Conservation (phyloP, 2,329 filamentous ascomycete genomes). For the Juglanconis sp. region DNA sequence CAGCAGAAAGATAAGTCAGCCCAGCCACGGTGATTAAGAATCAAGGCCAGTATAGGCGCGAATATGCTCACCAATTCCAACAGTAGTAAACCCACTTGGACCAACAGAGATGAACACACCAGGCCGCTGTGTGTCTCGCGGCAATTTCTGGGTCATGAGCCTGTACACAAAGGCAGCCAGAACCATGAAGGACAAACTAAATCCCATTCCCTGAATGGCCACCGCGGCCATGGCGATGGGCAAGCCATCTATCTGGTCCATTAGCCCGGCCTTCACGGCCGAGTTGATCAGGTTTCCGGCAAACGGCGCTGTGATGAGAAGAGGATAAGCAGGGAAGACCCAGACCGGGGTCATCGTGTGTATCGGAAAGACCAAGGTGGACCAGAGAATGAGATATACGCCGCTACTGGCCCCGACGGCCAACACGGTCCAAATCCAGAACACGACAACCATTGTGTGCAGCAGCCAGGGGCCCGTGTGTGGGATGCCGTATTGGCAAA, state of each 20-base stretch:
- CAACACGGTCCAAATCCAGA: constrained; percentile 70
- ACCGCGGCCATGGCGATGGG: constrained; percentile 48
- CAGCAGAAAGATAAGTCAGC: background rate
- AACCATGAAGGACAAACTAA: constrained; percentile 68
- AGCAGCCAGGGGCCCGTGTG: constrained; percentile 61
- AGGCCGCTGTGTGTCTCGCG: constrained; percentile 70
- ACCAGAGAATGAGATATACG: constrained; percentile 73
- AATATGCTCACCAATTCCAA: constrained; percentile 36
- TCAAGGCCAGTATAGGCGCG: background rate
- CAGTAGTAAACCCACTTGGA: constrained; percentile 60
- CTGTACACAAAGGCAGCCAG: constrained; percentile 82
- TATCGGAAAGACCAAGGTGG: constrained; percentile 59
- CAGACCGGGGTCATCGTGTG: constrained; percentile 84
- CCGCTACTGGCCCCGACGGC: constrained; percentile 66
- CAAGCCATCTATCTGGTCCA: constrained; percentile 35
- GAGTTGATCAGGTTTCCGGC: constrained; percentile 56
- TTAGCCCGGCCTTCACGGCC: constrained; percentile 27
- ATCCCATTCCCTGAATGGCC: constrained; percentile 52
- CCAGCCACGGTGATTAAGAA: background rate
- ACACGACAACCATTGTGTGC: constrained; percentile 59
- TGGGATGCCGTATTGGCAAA: constrained; percentile 71
- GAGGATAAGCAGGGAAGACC: constrained; percentile 83
- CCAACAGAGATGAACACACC: constrained; percentile 86
- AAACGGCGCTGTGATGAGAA: constrained; percentile 73
- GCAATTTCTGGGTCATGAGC: constrained; percentile 84